Conservation (phyloP, 352 stramenopile species). For the Hyaloperonospora brassicae region DNA sequence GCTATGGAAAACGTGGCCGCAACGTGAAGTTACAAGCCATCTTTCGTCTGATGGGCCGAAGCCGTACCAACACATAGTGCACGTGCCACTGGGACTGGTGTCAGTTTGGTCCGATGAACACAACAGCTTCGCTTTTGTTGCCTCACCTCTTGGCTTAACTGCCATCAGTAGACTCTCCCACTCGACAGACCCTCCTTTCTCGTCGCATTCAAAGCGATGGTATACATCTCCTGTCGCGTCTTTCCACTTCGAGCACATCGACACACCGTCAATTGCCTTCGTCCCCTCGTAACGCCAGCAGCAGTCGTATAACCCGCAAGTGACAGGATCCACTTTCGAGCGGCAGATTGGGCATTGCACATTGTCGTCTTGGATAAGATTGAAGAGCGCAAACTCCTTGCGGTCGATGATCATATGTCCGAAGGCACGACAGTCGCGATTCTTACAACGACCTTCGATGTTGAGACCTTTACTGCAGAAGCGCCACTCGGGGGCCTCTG, state of each 20-base stretch:
- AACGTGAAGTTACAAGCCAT: background rate
- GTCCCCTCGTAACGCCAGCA: slow-evolving; percentile 29
- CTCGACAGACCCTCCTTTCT: background rate
- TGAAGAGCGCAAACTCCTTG: slow-evolving; percentile 13
- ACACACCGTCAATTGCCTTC: background rate
- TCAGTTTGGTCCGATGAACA: too few relatives aligned
- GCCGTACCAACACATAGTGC: slow-evolving; percentile 14
- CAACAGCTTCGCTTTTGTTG: background rate
- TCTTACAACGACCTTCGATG: slow-evolving; percentile 25
- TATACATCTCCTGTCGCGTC: slow-evolving; percentile 12
- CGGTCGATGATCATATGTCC: slow-evolving; percentile 12
- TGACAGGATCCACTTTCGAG: slow-evolving; percentile 11
- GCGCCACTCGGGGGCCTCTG: slow-evolving; percentile 7
- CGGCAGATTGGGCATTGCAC: slow-evolving; percentile 13
- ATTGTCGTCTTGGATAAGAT: slow-evolving; percentile 16
- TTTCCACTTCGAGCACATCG: slow-evolving; percentile 21
- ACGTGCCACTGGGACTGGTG: background rate
- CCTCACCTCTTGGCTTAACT: background rate
- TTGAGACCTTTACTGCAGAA: slow-evolving; percentile 16
- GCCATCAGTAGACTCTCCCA: slow-evolving; percentile 19
- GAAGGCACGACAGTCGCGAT: slow-evolving; percentile 13
- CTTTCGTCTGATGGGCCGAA: background rate
- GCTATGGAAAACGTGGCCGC: slow-evolving; percentile 17
- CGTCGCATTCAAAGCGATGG: slow-evolving; percentile 12
- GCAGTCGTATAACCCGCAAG: slow-evolving; percentile 33